These are phyloP conservation scores for Sugiyamaella chiloensis DNA, from an alignment of 805 yeast genomes.

Conservation along the genomic window DNA sequence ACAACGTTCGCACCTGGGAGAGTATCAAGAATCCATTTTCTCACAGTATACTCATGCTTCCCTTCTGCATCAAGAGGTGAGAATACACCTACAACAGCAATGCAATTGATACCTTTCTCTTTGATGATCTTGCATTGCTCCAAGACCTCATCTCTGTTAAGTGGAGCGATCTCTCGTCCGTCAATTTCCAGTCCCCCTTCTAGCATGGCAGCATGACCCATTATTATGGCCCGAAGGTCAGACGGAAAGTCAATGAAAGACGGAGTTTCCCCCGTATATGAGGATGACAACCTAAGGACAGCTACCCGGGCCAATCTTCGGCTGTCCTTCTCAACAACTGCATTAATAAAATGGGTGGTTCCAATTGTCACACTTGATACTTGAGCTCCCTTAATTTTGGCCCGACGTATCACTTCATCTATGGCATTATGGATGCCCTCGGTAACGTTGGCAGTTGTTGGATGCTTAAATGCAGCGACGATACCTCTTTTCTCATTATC, in stretches of 20 bases:
- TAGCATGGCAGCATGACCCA: not conserved
- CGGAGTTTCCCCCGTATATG: slow-evolving; percentile 37
- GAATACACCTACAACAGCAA: slow-evolving; percentile 43
- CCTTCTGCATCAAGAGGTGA: slow-evolving; percentile 33
- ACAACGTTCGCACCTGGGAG: slow-evolving; percentile 38
- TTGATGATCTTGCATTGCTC: slow-evolving; percentile 35
- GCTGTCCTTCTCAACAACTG: slow-evolving; percentile 45
- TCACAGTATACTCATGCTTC: slow-evolving; percentile 39
- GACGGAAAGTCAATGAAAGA: slow-evolving; percentile 47
- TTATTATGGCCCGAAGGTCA: slow-evolving; percentile 4
- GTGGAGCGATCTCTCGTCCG: slow-evolving; percentile 3
- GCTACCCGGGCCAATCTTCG: slow-evolving; percentile 44
- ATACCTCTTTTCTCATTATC: slow-evolving; percentile 33
- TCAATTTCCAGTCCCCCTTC: slow-evolving; percentile 6
- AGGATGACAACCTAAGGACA: slow-evolving; percentile 43
- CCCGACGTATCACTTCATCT: slow-evolving; percentile 34
- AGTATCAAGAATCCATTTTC: slow-evolving; percentile 32
- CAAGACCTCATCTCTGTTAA: slow-evolving; percentile 1
- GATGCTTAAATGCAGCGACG: slow-evolving; percentile 42
- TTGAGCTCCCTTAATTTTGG: slow-evolving; percentile 13
- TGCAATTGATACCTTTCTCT: slow-evolving; percentile 28
- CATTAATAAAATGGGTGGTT: slow-evolving; percentile 51
- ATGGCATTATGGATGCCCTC: slow-evolving; percentile 43
- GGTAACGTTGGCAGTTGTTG: slow-evolving; percentile 45
- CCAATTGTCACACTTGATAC: slow-evolving; percentile 47